A percentile compares a stretch with the other conserved stretches of the same genome.
Conservation (phyloP, 2,329 filamentous ascomycete genomes). For the Plenodomus tracheiphilus region DNA sequence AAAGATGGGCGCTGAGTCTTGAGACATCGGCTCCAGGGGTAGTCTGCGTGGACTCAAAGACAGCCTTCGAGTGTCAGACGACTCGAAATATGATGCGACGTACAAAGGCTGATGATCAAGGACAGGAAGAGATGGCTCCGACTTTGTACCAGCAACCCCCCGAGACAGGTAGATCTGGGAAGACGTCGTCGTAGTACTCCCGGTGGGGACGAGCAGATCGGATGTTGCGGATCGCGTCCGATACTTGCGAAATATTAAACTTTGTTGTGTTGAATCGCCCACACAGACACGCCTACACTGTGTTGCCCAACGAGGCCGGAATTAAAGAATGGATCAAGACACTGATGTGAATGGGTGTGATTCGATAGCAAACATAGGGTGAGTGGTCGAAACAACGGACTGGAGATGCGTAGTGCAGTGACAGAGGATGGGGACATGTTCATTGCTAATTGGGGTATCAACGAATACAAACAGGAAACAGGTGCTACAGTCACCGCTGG, state of each 20-base stretch:
- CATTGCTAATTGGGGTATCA: conserved; percentile 13
- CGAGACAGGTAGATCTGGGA: conserved; percentile 53
- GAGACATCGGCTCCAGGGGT: conserved; percentile 9
- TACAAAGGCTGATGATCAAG: conserved; percentile 12
- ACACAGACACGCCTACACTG: background rate
- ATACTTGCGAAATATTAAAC: background rate
- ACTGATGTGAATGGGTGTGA: background rate
- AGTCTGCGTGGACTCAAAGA: conserved; percentile 13
- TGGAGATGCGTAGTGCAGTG: background rate
- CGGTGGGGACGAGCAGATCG: conserved; percentile 4
- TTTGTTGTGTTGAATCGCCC: background rate
- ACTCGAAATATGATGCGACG: conserved; percentile 20
- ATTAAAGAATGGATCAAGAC: background rate
- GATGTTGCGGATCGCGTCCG: background rate
- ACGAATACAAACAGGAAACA: conserved; percentile 5
- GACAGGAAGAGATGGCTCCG: conserved; percentile 27
- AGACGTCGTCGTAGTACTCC: conserved; percentile 48
- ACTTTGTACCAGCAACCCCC: conserved; percentile 47
- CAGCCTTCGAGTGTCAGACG: conserved; percentile 13
- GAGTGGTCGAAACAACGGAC: background rate
- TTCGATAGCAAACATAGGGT: background rate
- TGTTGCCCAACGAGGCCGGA: background rate
- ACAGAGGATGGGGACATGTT: conserved; percentile 1
- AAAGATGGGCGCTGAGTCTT: conserved; percentile 4
- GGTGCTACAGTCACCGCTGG: conserved; percentile 1